phyloP scores from a whole-genome alignment of 306 rosid genomes.

The Prosopis cineraria region DNA sequence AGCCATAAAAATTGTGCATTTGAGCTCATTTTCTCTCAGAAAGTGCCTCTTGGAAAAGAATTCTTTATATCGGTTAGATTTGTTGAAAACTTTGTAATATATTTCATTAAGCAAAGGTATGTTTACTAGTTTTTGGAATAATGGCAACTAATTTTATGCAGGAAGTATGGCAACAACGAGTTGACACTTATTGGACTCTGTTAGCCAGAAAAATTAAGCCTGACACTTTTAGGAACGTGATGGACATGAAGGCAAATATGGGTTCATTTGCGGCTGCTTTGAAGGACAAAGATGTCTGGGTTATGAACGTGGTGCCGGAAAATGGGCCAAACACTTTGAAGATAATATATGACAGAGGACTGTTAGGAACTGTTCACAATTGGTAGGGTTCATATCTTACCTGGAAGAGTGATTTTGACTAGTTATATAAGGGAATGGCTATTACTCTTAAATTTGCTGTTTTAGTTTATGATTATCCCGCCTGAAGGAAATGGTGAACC shows the following conservation, averaged over 20 bases:
- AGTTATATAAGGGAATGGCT: conserved; percentile 7
- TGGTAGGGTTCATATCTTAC: conserved; percentile 55
- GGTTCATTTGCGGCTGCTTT: conserved; percentile 96
- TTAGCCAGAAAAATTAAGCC: conserved; percentile 68
- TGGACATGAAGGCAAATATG: conserved; percentile 95
- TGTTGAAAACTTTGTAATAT: conserved; percentile 1
- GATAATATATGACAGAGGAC: conserved; percentile 92
- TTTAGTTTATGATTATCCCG: neutral
- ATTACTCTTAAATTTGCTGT: conserved; percentile 14
- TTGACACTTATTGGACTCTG: conserved; percentile 75
- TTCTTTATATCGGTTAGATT: neutral
- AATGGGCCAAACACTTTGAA: conserved; percentile 89
- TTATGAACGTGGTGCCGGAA: conserved; percentile 89
- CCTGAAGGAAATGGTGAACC: neutral
- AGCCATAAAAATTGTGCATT: neutral
- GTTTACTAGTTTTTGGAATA: conserved; percentile 1
- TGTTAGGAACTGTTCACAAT: conserved; percentile 77
- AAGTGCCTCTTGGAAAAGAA: conserved; percentile 20
- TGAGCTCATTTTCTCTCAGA: neutral
- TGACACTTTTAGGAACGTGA: conserved; percentile 72
- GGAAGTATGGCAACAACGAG: conserved; percentile 75
- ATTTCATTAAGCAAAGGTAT: neutral
- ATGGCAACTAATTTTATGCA: conserved; percentile 46
- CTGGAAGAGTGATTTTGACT: conserved; percentile 1
- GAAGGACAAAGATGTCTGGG: conserved; percentile 86